A percentile compares a stretch with the other conserved stretches of the same genome.
phyloP scores from a whole-genome alignment of 2,329 filamentous ascomycete genomes.

The Malbranchea cinnamomea region DNA sequence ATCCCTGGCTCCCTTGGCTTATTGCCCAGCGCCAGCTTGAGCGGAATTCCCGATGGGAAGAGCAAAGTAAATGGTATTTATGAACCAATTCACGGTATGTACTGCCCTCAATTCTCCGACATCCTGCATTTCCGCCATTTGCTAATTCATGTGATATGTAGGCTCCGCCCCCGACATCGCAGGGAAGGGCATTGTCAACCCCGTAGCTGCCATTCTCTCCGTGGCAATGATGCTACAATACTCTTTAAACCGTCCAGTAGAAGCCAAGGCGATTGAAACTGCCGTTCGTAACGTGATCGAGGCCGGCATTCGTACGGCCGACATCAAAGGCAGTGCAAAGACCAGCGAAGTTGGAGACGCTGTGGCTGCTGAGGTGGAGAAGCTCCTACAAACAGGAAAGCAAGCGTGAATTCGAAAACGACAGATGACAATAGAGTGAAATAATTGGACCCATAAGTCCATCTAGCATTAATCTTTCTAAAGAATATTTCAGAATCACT shows the following conservation, averaged over 20 bases:
- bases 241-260: slow-evolving; percentile 62
- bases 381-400: slow-evolving; percentile 44
- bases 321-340: slow-evolving; percentile 63
- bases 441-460: no score
- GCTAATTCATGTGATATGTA: slow-evolving; percentile 1
- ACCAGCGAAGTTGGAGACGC: slow-evolving; percentile 76
- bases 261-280: slow-evolving; percentile 65
- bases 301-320: slow-evolving; percentile 60
- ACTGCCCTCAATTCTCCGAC: slow-evolving; percentile 3
- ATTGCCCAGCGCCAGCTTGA: slow-evolving; percentile 74
- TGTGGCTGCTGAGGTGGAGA: slow-evolving; percentile 57
- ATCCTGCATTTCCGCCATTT: not conserved
- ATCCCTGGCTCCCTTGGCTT: slow-evolving; percentile 85
- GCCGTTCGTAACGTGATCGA: slow-evolving; percentile 72
- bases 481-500: no score
- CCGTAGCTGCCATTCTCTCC: slow-evolving; percentile 79
- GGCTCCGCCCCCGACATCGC: slow-evolving; percentile 88
- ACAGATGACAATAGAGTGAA: no score
- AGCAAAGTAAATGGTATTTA: slow-evolving; percentile 86
- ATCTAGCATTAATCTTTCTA: no score
- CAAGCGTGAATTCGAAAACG: no score
- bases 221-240: slow-evolving; percentile 94
- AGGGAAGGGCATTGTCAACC: slow-evolving; percentile 82
- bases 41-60: slow-evolving; percentile 56
- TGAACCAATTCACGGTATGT: slow-evolving; percentile 83